phyloP scores from a whole-genome alignment of 1,284 basidiomycete species.

The Cryptococcus floricola region DNA sequence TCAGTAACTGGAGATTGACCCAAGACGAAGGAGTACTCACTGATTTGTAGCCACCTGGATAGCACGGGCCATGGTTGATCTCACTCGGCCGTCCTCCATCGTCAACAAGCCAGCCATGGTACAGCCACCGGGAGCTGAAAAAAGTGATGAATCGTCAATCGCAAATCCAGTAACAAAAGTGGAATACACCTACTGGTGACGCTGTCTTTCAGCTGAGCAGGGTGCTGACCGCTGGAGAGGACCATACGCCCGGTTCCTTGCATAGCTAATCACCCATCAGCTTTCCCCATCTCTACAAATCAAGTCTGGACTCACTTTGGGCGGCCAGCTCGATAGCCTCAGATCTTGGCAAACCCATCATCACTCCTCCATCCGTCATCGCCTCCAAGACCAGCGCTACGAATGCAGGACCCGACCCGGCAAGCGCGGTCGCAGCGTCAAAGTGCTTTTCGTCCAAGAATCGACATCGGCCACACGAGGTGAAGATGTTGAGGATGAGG shows the following conservation, averaged over 20 bases:
- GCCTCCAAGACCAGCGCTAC: conserved; percentile 96
- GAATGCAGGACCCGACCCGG: conserved; percentile 94
- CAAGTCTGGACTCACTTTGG: conserved; percentile 68
- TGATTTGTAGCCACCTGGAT: conserved; percentile 90
- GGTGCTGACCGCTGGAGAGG: conserved; percentile 79
- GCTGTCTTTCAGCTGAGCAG: conserved; percentile 94
- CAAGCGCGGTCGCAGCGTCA: conserved; percentile 94
- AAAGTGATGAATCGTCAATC: neutral
- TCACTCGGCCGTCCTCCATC: conserved; percentile 88
- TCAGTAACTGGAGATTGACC: neutral
- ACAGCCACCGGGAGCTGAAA: conserved; percentile 88
- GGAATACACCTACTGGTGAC: conserved; percentile 76
- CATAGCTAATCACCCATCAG: conserved; percentile 59
- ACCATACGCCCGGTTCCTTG: conserved; percentile 98
- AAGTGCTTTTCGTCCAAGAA: conserved; percentile 97
- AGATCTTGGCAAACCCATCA: conserved; percentile 96
- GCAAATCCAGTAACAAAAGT: neutral
- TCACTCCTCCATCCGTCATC: conserved; percentile 98
- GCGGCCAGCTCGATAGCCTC: conserved; percentile 94
- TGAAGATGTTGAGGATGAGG: conserved; percentile 90
- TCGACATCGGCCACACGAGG: conserved; percentile 86
- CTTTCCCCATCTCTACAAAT: neutral
- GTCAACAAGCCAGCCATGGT: conserved; percentile 95
- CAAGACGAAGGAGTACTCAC: conserved; percentile 23
- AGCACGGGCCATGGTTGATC: conserved; percentile 91